Evolutionary conservation across 2,329 filamentous ascomycete species (phyloP).

Genomic region (Xenoacremonium recifei): DNA sequence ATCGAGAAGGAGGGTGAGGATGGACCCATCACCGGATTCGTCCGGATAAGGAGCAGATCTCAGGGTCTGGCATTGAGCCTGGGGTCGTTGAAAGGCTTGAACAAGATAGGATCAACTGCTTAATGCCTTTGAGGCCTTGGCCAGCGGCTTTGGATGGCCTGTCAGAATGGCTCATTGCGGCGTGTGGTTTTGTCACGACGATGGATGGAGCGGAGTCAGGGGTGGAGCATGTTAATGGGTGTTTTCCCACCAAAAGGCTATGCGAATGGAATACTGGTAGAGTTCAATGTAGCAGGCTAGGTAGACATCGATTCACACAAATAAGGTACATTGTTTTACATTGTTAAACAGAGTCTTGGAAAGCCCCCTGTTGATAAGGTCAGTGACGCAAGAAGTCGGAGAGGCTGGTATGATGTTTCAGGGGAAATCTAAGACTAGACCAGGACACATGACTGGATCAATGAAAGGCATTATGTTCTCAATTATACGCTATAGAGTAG

Average conservation of each 20-base stretch:
- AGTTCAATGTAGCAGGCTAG: constrained; percentile 29
- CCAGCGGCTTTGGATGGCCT: no score
- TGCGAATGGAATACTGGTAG: constrained; percentile 27
- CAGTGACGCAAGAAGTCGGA: no score
- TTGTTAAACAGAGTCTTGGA: no score
- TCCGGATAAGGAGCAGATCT: constrained; percentile 94
- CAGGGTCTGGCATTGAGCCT: constrained; percentile 93
- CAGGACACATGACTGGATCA: no score
- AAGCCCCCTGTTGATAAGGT: no score
- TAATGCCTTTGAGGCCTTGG: constrained; percentile 19
- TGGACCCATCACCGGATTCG: constrained; percentile 93
- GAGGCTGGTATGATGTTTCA: no score
- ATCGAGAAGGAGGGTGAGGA: constrained; percentile 97
- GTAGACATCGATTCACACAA: constrained; percentile 28
- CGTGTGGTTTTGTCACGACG: constrained; percentile 30
- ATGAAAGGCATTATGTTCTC: no score
- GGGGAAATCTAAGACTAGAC: no score
- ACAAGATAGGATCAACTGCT: constrained; percentile 62
- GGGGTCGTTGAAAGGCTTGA: constrained; percentile 90
- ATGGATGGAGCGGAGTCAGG: constrained; percentile 29
- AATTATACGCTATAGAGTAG: no score
- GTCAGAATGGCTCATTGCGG: no score
- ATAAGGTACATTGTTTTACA: constrained; percentile 19
- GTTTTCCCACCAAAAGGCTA: constrained; percentile 31
- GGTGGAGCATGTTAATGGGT: constrained; percentile 32